Conservation (phyloP, 768 basidiomycete genomes). For the Pulveroboletus sp. region DNA sequence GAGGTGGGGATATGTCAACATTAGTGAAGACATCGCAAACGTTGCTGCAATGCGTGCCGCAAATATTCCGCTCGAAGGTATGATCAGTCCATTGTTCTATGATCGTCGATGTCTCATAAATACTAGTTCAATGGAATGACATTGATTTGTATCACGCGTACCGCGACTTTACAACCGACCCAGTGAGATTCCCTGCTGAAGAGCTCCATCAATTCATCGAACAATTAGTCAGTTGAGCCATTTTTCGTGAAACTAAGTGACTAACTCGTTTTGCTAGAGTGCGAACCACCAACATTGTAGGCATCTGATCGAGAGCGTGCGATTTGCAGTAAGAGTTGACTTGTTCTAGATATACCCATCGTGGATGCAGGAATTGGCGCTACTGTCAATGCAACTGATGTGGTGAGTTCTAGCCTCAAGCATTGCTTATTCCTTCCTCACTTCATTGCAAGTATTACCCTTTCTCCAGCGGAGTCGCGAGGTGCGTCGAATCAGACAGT, state of each 20-base stretch:
- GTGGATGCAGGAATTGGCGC: constrained; percentile 61
- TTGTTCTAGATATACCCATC: constrained; percentile 57
- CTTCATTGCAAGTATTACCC: constrained; percentile 53
- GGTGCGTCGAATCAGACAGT: constrained; percentile 34
- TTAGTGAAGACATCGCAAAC: constrained; percentile 54
- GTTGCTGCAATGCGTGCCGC: constrained; percentile 61
- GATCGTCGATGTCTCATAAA: too few species aligned
- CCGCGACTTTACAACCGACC: constrained; percentile 68
- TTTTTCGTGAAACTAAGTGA: not conserved
- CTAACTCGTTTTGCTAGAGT: constrained; percentile 14
- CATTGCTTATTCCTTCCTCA: not conserved
- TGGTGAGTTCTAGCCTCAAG: constrained; percentile 39
- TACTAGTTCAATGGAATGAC: constrained; percentile 71
- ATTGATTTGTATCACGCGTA: constrained; percentile 69
- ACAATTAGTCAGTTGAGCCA: constrained; percentile 47
- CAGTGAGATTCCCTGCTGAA: constrained; percentile 54
- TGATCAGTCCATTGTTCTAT: constrained; percentile 8
- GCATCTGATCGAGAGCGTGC: not conserved
- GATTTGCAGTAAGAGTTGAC: not conserved
- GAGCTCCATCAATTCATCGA: constrained; percentile 52
- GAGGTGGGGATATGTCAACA: constrained; percentile 46
- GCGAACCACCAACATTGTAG: constrained; percentile 31
- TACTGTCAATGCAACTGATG: constrained; percentile 55
- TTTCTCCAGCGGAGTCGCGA: constrained; percentile 57
- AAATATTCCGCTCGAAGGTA: constrained; percentile 74